phyloP scores from a whole-genome alignment of 176 grass and related monocot species.

The Oryza brachyantha region DNA sequence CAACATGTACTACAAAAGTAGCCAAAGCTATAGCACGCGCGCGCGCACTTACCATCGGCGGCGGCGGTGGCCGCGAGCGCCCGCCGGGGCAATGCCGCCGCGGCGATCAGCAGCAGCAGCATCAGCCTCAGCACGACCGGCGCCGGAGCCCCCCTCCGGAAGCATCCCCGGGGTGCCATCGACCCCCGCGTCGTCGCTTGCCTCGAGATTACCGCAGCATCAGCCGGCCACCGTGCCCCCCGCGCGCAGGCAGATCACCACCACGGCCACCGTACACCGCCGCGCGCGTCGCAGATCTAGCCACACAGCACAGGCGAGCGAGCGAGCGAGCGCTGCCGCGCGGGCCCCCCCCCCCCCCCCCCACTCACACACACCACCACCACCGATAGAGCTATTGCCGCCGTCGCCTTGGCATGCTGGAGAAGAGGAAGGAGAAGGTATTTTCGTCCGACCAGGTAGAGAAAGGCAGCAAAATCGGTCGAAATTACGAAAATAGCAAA shows the following conservation, averaged over 20 bases:
- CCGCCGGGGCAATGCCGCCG: slow-evolving; percentile 30
- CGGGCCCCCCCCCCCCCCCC: no score
- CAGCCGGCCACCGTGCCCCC: not conserved
- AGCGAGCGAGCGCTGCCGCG: no score
- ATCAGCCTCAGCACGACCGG: not conserved
- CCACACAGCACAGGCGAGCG: no score
- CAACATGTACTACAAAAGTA: not conserved
- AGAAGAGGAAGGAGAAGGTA: no score
- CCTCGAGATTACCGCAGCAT: not conserved
- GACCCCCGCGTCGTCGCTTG: slow-evolving; percentile 31
- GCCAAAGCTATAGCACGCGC: not conserved
- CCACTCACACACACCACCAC: no score
- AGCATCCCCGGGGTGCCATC: not conserved
- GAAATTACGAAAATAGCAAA: no score
- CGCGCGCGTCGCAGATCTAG: slow-evolving; percentile 43
- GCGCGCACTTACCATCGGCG: slow-evolving; percentile 36
- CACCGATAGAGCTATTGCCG: no score
- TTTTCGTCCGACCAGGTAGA: no score
- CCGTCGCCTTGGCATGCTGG: no score
- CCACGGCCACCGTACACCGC: not conserved
- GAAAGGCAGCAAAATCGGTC: no score
- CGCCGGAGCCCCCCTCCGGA: not conserved
- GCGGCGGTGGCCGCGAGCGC: slow-evolving; percentile 38
- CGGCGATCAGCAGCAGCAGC: slow-evolving; percentile 26
- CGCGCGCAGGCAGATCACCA: no score